A percentile compares a stretch with the other conserved stretches of the same genome.
These are phyloP conservation scores for Candida ipomoeae DNA, from an alignment of 805 yeast genomes.

Conservation along the genomic window DNA sequence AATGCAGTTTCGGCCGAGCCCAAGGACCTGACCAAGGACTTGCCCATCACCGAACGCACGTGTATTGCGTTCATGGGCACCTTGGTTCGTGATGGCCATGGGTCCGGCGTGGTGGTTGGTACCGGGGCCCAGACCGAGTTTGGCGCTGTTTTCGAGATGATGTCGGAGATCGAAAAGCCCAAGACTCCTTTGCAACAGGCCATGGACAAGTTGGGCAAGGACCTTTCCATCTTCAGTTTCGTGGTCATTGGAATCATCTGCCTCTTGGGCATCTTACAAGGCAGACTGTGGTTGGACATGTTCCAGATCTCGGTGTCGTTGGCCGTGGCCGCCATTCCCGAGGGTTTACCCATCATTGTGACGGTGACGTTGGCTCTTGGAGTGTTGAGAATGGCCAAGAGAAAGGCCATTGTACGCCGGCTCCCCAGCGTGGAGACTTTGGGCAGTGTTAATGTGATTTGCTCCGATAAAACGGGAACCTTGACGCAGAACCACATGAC, in stretches of 20 bases:
- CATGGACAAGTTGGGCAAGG: conserved; percentile 94
- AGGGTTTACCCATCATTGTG: conserved; percentile 96
- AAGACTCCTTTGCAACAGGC: conserved; percentile 94
- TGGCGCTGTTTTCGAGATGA: conserved; percentile 93
- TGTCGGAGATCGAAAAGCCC: conserved; percentile 92
- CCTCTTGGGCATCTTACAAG: conserved; percentile 83
- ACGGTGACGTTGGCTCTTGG: conserved; percentile 96
- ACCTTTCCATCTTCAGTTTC: conserved; percentile 79
- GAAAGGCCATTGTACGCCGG: conserved; percentile 90
- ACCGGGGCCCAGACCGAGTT: conserved; percentile 88
- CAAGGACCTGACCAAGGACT: conserved; percentile 24
- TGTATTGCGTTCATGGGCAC: conserved; percentile 97
- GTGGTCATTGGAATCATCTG: conserved; percentile 89
- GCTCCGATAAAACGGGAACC: conserved; percentile 90
- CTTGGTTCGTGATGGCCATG: conserved; percentile 92
- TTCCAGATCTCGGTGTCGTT: conserved; percentile 94
- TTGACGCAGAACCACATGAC: conserved; percentile 91
- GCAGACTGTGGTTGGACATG: conserved; percentile 95
- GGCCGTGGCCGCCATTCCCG: conserved; percentile 99
- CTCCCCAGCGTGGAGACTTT: conserved; percentile 93
- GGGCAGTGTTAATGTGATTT: conserved; percentile 90
- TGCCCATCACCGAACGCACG: conserved; percentile 64
- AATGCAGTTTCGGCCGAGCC: conserved; percentile 34
- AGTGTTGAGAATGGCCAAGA: conserved; percentile 91
- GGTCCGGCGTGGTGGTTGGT: conserved; percentile 87